Evolutionary conservation across 768 basidiomycete species (phyloP).

Genomic region (Boletus rubescentipes): DNA sequence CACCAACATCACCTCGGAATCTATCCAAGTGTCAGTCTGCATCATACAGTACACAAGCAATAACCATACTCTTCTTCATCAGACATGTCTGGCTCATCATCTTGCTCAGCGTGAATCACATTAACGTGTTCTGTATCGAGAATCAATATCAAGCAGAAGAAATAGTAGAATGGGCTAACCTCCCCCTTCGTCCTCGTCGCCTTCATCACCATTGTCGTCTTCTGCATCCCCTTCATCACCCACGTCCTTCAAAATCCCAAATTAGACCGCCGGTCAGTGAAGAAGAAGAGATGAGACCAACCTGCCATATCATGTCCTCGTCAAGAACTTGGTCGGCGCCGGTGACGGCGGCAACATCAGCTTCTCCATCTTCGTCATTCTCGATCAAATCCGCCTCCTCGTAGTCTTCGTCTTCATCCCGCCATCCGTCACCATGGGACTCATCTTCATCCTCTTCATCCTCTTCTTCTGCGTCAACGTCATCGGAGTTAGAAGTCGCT

Average conservation of each 20-base stretch:
- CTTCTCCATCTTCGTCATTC: slow-evolving; percentile 56
- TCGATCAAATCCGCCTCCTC: slow-evolving; percentile 62
- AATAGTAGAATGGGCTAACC: slow-evolving; percentile 10
- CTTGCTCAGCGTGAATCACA: slow-evolving; percentile 62
- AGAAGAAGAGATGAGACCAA: slow-evolving; percentile 26
- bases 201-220: slow-evolving; percentile 63
- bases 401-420: slow-evolving; percentile 52
- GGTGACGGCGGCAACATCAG: slow-evolving; percentile 48
- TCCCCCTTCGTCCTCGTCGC: slow-evolving; percentile 36
- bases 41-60: not conserved
- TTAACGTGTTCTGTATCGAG: slow-evolving; percentile 45
- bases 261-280: slow-evolving; percentile 11
- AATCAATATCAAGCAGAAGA: slow-evolving; percentile 9
- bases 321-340: slow-evolving; percentile 50
- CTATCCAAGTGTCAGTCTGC: slow-evolving; percentile 29
- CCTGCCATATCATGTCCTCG: slow-evolving; percentile 60
- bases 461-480: slow-evolving; percentile 64
- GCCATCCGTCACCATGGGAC: slow-evolving; percentile 49
- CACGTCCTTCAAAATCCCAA: slow-evolving; percentile 43
- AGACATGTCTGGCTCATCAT: slow-evolving; percentile 61
- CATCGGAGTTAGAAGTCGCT: slow-evolving; percentile 74
- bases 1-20: slow-evolving; percentile 40
- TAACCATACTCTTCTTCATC: slow-evolving; percentile 63
- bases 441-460: slow-evolving; percentile 59
- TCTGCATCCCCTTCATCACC: slow-evolving; percentile 52